Conservation (phyloP, 148 eudicot species). For the Nepenthes gracilis region DNA sequence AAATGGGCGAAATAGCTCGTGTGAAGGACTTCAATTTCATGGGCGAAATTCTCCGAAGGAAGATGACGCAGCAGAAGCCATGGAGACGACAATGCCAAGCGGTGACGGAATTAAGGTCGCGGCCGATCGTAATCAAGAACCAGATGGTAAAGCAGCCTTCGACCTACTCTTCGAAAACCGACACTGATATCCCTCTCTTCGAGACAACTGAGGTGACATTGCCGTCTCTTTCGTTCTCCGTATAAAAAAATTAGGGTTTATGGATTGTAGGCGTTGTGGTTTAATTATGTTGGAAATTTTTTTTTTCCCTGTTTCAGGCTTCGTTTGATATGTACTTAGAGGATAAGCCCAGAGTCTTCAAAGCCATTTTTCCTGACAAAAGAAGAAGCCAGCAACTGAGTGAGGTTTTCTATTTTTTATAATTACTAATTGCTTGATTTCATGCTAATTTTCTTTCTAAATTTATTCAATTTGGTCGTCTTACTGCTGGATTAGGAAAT, state of each 20-base stretch:
- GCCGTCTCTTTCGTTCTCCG: neutral
- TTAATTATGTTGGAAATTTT: neutral
- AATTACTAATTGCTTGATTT: too few relatives aligned
- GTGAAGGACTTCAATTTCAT: too few relatives aligned
- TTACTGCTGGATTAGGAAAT: too few relatives aligned
- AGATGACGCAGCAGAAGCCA: too few relatives aligned
- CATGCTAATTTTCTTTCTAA: too few relatives aligned
- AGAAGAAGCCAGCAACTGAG: constrained; percentile 59
- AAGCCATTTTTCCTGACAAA: constrained; percentile 84
- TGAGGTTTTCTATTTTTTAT: constrained; percentile 28
- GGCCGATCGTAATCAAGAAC: neutral
- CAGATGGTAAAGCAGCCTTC: constrained; percentile 32
- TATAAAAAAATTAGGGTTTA: neutral
- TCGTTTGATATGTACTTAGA: constrained; percentile 85
- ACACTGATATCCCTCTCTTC: constrained; percentile 66
- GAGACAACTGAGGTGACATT: constrained; percentile 52
- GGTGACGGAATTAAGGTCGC: neutral
- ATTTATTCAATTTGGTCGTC: too few relatives aligned
- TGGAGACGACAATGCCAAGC: neutral
- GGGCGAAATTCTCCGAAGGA: too few relatives aligned
- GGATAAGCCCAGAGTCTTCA: constrained; percentile 69
- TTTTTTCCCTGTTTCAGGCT: constrained; percentile 35
- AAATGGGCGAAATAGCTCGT: too few relatives aligned
- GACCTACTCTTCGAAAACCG: constrained; percentile 50
- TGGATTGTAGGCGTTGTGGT: neutral